Evolutionary conservation across 83 land plant genomes (phyloP).

Genomic region (Thuja plicata): DNA sequence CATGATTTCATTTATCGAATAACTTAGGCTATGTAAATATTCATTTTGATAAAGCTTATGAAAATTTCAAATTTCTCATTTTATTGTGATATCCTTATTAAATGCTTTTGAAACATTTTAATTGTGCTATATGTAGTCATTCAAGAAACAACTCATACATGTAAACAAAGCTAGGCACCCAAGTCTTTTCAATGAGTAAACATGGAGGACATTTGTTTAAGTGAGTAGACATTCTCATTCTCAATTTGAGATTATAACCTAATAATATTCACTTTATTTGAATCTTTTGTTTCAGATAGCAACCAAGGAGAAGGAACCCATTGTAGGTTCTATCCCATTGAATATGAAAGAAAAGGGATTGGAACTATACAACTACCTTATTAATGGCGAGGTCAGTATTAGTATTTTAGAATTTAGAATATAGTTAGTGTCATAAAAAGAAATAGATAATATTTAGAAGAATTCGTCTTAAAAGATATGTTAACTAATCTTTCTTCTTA

Average conservation of each 20-base stretch:
- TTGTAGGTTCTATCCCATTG: constrained; percentile 66
- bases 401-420: not conserved
- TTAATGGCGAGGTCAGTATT: constrained; percentile 62
- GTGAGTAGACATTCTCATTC: not conserved
- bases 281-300: constrained; percentile 61
- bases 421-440: not conserved
- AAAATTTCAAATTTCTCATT: not conserved
- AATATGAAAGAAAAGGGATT: constrained; percentile 65
- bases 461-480: not conserved
- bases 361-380: constrained; percentile 51
- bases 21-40: not conserved
- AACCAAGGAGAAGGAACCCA: constrained; percentile 67
- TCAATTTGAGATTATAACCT: not conserved
- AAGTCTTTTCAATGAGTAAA: not conserved
- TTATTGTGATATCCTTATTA: not conserved
- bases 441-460: not conserved
- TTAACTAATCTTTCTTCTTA: not conserved
- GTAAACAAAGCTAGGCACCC: not conserved
- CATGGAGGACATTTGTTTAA: not conserved
- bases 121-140: not conserved
- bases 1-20: not conserved
- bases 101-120: not conserved
- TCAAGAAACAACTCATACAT: not conserved
- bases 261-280: not conserved
- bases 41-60: not conserved